A percentile compares a stretch with the other conserved stretches of the same genome.
These are phyloP conservation scores for Cafeteria roenbergensis DNA, from an alignment of 108 stramenopile genomes.

Conservation along the genomic window DNA sequence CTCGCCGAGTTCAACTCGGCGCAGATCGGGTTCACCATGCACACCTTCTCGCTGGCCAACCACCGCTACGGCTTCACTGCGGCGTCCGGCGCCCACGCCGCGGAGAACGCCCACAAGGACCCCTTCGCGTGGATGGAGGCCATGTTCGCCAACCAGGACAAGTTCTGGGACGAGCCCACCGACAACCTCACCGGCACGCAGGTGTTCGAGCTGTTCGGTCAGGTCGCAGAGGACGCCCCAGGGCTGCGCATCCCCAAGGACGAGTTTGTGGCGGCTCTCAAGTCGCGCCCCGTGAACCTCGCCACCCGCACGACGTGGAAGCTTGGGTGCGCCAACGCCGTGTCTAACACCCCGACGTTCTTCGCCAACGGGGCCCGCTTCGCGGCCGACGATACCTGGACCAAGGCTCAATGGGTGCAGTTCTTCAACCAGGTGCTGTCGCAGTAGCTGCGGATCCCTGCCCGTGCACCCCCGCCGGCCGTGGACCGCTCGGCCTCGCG, in stretches of 20 bases:
- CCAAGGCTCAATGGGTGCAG: too few relatives aligned
- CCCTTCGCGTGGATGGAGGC: slow-evolving; percentile 19
- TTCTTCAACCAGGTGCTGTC: too few relatives aligned
- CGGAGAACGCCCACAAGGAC: too few relatives aligned
- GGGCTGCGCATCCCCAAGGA: neutral
- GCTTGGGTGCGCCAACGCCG: slow-evolving; percentile 9
- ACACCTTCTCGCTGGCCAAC: slow-evolving; percentile 19
- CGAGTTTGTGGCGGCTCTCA: neutral
- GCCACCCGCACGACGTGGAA: slow-evolving; percentile 17
- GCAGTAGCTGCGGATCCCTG: too few relatives aligned
- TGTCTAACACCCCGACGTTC: slow-evolving; percentile 17
- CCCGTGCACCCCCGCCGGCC: too few relatives aligned
- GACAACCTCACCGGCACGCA: neutral
- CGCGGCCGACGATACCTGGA: too few relatives aligned
- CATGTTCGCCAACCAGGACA: slow-evolving; percentile 16
- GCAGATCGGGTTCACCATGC: slow-evolving; percentile 9
- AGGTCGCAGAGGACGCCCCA: neutral
- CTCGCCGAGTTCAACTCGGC: neutral
- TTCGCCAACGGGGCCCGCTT: slow-evolving; percentile 21
- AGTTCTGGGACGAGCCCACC: slow-evolving; percentile 11
- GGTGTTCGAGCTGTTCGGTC: neutral
- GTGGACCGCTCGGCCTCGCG: too few relatives aligned
- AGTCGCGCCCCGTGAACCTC: slow-evolving; percentile 4
- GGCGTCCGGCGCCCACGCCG: neutral
- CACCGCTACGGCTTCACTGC: slow-evolving; percentile 7